These are phyloP conservation scores for Pythium vanterpoolii DNA, from an alignment of 352 stramenopile species.

Conservation along the genomic window DNA sequence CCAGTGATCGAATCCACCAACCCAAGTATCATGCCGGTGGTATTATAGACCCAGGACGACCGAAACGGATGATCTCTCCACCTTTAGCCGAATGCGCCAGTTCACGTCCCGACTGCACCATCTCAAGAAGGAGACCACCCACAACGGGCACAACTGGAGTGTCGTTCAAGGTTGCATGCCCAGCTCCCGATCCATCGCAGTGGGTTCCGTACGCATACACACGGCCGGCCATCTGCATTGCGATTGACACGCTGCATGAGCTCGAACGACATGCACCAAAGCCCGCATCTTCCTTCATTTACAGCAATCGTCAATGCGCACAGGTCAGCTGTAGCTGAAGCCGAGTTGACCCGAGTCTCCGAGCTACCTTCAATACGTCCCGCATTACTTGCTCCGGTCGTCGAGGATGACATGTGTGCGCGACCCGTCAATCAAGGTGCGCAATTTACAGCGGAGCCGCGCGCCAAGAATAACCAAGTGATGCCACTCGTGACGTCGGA, in stretches of 20 bases:
- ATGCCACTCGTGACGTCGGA: constrained; percentile 16
- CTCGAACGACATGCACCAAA: background rate
- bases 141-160: too few relatives aligned
- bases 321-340: background rate
- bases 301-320: background rate
- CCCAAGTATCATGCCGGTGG: background rate
- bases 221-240: background rate
- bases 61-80: constrained; percentile 1
- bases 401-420: constrained; percentile 2
- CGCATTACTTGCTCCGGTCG: constrained; percentile 1
- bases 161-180: constrained; percentile 3
- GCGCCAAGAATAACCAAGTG: constrained; percentile 17
- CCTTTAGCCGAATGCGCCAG: background rate
- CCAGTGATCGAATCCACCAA: background rate
- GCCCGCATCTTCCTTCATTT: background rate
- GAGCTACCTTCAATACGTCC: constrained; percentile 1
- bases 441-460: background rate
- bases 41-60: background rate
- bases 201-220: background rate
- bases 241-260: background rate
- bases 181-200: background rate
- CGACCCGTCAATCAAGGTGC: background rate
- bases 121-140: background rate
- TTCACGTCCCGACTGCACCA: background rate
- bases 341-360: background rate